These are phyloP conservation scores for Flaveria trinervia DNA, from an alignment of 129 eudicot species.

Conservation along the genomic window DNA sequence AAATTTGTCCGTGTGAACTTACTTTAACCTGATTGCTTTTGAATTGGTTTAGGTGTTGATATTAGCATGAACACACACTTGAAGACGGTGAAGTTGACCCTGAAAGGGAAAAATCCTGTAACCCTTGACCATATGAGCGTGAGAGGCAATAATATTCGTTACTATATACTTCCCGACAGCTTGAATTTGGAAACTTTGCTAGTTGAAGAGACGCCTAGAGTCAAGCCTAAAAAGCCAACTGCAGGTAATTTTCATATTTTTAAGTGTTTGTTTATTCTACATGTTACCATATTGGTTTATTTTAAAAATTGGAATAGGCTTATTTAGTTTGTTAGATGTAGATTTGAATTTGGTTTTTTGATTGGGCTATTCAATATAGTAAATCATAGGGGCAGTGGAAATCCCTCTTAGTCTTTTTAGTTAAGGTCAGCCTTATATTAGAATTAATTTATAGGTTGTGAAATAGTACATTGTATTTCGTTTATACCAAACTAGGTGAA, in stretches of 20 bases:
- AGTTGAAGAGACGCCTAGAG: constrained; percentile 80
- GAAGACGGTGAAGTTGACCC: constrained; percentile 78
- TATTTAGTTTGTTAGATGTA: not conserved
- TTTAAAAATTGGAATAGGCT: not conserved
- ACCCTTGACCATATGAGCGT: constrained; percentile 79
- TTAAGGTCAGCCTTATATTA: not conserved
- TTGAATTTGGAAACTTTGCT: constrained; percentile 74
- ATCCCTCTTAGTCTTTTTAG: not conserved
- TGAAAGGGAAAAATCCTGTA: constrained; percentile 78
- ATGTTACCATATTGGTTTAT: constrained; percentile 7
- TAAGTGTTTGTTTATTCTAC: not conserved
- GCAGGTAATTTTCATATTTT: constrained; percentile 46
- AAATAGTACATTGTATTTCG: not conserved
- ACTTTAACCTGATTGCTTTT: constrained; percentile 9
- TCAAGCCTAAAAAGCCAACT: constrained; percentile 78
- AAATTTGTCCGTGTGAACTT: not conserved
- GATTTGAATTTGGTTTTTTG: not conserved
- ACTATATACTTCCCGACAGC: constrained; percentile 81
- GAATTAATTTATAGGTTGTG: not conserved
- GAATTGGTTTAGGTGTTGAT: constrained; percentile 58
- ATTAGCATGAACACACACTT: constrained; percentile 88
- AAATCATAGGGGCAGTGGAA: not conserved
- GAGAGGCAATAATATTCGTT: constrained; percentile 81
- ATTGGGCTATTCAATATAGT: not conserved
- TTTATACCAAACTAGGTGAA: not conserved